Conservation (phyloP, 495 filamentous ascomycete species). For the Xylaria palmicola region DNA sequence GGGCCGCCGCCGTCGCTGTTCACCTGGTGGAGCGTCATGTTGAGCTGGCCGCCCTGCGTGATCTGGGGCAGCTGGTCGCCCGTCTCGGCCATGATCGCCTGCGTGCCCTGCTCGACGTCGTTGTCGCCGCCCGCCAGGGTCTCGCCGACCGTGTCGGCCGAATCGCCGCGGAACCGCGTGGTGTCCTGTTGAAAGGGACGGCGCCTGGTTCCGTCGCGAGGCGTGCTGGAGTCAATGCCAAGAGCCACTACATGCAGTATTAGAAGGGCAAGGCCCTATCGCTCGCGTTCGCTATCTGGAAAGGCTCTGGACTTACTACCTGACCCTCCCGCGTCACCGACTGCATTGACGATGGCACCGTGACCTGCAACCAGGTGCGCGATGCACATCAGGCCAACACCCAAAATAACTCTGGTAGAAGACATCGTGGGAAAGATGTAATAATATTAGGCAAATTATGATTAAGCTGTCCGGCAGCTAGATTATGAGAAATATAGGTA, state of each 20-base stretch:
- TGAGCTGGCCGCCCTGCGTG: constrained; percentile 43
- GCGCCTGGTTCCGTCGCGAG: constrained; percentile 52
- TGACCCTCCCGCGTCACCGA: constrained; percentile 48
- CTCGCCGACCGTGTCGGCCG: constrained; percentile 45
- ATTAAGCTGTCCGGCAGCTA: constrained; percentile 34
- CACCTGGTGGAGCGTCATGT: constrained; percentile 55
- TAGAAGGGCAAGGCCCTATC: background rate
- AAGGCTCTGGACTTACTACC: constrained; percentile 31
- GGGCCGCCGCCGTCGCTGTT: constrained; percentile 51
- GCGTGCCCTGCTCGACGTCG: constrained; percentile 47
- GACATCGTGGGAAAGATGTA: constrained; percentile 30
- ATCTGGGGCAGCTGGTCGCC: constrained; percentile 49
- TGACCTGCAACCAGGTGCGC: constrained; percentile 45
- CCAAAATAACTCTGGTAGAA: constrained; percentile 30
- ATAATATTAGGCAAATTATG: constrained; percentile 10
- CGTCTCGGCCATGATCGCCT: constrained; percentile 45
- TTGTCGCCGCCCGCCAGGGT: constrained; percentile 45
- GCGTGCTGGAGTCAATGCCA: constrained; percentile 48
- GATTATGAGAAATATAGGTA: constrained; percentile 14
- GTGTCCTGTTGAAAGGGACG: constrained; percentile 54
- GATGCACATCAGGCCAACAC: constrained; percentile 31
- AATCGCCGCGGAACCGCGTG: constrained; percentile 48
- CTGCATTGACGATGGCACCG: constrained; percentile 47
- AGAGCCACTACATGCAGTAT: constrained; percentile 31
- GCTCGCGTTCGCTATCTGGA: background rate